A percentile compares a stretch with the other conserved stretches of the same genome.
phyloP scores from a whole-genome alignment of 129 eudicot species.

The Ambrosia trifida region DNA sequence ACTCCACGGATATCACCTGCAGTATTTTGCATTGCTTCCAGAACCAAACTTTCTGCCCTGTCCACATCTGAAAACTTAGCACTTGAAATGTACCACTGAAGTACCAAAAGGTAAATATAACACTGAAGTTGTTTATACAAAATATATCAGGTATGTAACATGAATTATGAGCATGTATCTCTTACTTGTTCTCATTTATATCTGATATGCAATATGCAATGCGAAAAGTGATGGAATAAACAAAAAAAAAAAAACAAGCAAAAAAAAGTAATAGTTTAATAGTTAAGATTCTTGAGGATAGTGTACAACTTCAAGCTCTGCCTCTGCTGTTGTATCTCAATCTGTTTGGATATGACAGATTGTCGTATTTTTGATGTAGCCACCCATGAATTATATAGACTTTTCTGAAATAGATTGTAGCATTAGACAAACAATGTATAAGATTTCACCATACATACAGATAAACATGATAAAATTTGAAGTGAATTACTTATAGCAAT shows the following conservation, averaged over 20 bases:
- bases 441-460: neutral
- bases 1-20: too few species aligned
- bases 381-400: constrained; percentile 65
- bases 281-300: constrained; percentile 30
- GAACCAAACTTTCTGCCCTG: too few species aligned
- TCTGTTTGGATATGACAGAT: constrained; percentile 45
- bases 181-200: neutral
- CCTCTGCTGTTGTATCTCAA: constrained; percentile 49
- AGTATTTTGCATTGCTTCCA: too few species aligned
- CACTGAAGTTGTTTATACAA: neutral
- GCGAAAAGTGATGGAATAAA: neutral
- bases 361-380: constrained; percentile 45
- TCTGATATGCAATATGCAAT: constrained; percentile 10
- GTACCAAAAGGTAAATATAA: neutral
- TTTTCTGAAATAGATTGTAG: constrained; percentile 49
- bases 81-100: neutral
- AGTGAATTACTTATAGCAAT: neutral
- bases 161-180: neutral
- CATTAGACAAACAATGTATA: constrained; percentile 20
- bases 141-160: neutral
- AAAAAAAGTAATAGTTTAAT: constrained; percentile 8
- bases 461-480: neutral
- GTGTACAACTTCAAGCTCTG: constrained; percentile 42
- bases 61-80: neutral
- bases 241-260: neutral